These are phyloP conservation scores for Aegilops sharonensis DNA, from an alignment of 176 grass and related monocot genomes.

Conservation along the genomic window DNA sequence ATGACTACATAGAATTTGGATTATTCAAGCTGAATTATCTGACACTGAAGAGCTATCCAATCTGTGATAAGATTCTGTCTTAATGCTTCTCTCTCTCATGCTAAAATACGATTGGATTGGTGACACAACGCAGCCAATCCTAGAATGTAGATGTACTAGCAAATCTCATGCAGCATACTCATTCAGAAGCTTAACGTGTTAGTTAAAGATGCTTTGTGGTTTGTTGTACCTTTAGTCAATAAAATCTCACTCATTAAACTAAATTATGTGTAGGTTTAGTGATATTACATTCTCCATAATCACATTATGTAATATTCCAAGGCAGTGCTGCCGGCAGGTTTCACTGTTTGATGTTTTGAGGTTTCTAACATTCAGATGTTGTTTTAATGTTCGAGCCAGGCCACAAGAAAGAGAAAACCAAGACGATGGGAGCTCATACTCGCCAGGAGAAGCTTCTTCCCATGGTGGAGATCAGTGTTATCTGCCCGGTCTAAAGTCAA, in stretches of 20 bases:
- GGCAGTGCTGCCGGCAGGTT: not conserved
- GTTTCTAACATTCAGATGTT: not conserved
- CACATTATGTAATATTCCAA: not conserved
- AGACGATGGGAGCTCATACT: not conserved
- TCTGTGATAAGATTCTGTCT: too few relatives aligned
- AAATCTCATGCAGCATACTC: not conserved
- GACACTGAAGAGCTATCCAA: too few relatives aligned
- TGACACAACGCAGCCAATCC: too few relatives aligned
- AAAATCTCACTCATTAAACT: not conserved
- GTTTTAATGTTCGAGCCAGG: not conserved
- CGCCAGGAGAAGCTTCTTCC: not conserved
- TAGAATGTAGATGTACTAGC: too few relatives aligned
- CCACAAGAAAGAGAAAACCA: not conserved
- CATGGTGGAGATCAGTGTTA: slow-evolving; percentile 9
- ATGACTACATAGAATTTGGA: too few relatives aligned
- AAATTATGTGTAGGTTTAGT: not conserved
- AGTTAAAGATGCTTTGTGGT: not conserved
- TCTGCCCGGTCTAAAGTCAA: not conserved
- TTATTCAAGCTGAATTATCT: too few relatives aligned
- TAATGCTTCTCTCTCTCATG: too few relatives aligned
- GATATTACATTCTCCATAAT: not conserved
- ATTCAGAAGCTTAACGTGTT: not conserved
- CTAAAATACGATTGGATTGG: too few relatives aligned
- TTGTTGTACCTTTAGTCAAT: not conserved
- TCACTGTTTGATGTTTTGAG: not conserved